Evolutionary conservation across 1,139 yeast species (phyloP), one percentile per base, ranked within the genome.

Genomic region (Kurtzmaniella quercitrusa): DNA sequence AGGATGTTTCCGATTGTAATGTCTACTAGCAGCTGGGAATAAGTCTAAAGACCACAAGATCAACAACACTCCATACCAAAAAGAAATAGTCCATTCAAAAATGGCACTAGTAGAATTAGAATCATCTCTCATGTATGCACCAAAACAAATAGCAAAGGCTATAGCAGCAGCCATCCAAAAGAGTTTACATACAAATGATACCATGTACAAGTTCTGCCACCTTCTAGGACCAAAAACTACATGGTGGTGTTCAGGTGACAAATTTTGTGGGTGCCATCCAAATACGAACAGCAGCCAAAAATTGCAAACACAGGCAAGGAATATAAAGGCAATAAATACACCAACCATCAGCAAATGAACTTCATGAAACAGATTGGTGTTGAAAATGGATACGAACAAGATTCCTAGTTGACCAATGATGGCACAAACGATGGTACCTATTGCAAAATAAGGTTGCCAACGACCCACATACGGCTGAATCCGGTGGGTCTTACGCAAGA

Each of bases 1-100:
- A 5, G n/a, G 14, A 23, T 27, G 31, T 12, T 27, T 27, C 2
- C 51, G 41, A 46, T 59, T 57, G 43, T 61, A 65, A 45, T 60
- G 65, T 44, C 60, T 60, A 16, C 64, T 53, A 6, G 82, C 79
- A 27, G 85, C 81, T 1, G 91, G 86, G 56, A 76, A 75, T 54
- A 90, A 73, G 58, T 91, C 97, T 52, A 79, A 73, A 2, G 85
- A 68, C 65, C 93, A 75, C 49, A 84, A 66, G 9, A 85, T 60
- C 54, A 84, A 76, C 49, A 86, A 71, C 34, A 84, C 58, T 9
- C 95, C 94, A 58, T 87, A 90, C 81, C 88, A 84, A 65, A 83
- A 91, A 7, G 91, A 82, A 39, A 90, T 65, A 8, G 80, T 58
- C 97, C 98, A 91, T 62, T 91, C 98, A 60, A 85, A 82, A 14